phyloP scores from a whole-genome alignment of 495 filamentous ascomycete genomes.

The Aspergillus diversus region DNA sequence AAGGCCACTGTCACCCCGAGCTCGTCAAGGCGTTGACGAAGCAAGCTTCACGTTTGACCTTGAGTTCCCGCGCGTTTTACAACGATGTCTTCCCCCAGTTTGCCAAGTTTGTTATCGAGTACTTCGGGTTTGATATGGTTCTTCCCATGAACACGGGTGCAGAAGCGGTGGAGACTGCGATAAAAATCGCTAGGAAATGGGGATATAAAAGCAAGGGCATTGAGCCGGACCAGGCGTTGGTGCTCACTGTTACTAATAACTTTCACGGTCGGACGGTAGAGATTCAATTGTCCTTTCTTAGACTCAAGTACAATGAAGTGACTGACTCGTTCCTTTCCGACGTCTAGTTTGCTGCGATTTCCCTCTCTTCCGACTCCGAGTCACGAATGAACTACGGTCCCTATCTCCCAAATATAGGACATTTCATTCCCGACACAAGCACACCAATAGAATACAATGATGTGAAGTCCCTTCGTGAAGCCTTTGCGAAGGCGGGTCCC shows the following conservation, averaged over 20 bases:
- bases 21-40: slow-evolving; percentile 86
- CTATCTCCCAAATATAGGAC: slow-evolving; percentile 86
- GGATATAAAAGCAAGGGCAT: slow-evolving; percentile 97
- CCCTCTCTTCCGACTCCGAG: slow-evolving; percentile 92
- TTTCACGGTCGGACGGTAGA: slow-evolving; percentile 95
- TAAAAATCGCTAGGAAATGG: slow-evolving; percentile 99
- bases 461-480: slow-evolving; percentile 78
- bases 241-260: slow-evolving; percentile 86
- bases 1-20: slow-evolving; percentile 97
- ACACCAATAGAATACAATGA: slow-evolving; percentile 84
- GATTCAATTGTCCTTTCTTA: slow-evolving; percentile 22
- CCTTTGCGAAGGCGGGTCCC: slow-evolving; percentile 75
- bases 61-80: slow-evolving; percentile 96
- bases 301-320: slow-evolving; percentile 2
- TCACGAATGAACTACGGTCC: slow-evolving; percentile 96
- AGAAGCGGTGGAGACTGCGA: slow-evolving; percentile 96
- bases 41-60: slow-evolving; percentile 86
- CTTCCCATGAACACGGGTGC: slow-evolving; percentile 99
- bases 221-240: slow-evolving; percentile 76
- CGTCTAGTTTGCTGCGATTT: slow-evolving; percentile 86
- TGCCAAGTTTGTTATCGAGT: slow-evolving; percentile 84
- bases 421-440: slow-evolving; percentile 74
- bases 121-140: slow-evolving; percentile 98
- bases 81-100: slow-evolving; percentile 99
- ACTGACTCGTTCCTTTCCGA: too few species aligned